Base-by-base conservation (phyloP, 345 rosid species). In the Trapa incisa region DNA sequence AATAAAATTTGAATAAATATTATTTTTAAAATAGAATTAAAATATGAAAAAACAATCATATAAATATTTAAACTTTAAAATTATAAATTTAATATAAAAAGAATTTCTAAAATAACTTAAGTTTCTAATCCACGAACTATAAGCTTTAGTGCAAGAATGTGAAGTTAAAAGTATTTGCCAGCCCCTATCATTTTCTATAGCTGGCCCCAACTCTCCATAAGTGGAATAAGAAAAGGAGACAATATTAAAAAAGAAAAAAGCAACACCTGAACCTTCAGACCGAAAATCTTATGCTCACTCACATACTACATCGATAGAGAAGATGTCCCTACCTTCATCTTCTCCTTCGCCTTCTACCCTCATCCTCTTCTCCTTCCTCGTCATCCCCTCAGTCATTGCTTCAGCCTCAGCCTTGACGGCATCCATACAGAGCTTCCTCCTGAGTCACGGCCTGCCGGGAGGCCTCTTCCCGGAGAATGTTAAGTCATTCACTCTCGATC, bases 391-490 rank as follows among this genome's bases (percentile, higher is more conserved):
- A 22, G 29, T 35, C 22, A 47, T 42, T 68, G 14, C 65, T 43
- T 5, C 50, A 5, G 13, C 62, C 15, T 58, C 71, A 3, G 13
- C 69, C 54, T 7, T 77, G 61, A 42, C 78, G 50, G 10, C 80
- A 53, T 78, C 95, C 39, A 67, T 92, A 16, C 82, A 83, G 17
- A 72, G 69, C 73, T 92, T 89, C 37, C 91, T 92, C 1, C 77
- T 72, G 67, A 84, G 84, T 77, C 87, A 84, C 45, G 98, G 98
- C 65, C 72, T 92, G 39, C 98, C 98, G 13, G 92, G 81, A 15
- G 96, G 98, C 6, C 75, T 92, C 5, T 92, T 92, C 71, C 98
- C 96, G 0, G 74, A 74, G 56, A 85, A 81, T 71, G 88, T 89
- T 0, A 84, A 82, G 63, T 83, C 83, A 29, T 89, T 80, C 79